Percentiles rank a stretch among this genome's conserved stretches.
These are phyloP conservation scores for Leccinum boreale DNA, from an alignment of 768 basidiomycete species.

Conservation along the genomic window DNA sequence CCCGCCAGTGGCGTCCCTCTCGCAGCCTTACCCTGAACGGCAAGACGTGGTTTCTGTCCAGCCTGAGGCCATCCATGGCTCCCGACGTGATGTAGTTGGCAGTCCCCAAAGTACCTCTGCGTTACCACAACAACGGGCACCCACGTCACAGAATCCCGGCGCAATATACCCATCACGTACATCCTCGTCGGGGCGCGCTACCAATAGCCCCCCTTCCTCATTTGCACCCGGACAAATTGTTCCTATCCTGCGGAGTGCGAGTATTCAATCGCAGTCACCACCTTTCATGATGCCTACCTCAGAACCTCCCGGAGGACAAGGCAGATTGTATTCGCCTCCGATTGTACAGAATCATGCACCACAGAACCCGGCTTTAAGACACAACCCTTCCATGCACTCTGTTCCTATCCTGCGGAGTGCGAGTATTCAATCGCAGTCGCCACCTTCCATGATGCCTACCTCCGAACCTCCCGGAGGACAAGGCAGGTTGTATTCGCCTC, in stretches of 20 bases:
- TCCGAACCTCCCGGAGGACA: slow-evolving; percentile 22
- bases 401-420: slow-evolving; percentile 39
- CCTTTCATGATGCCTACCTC: slow-evolving; percentile 21
- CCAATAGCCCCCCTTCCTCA: slow-evolving; percentile 29
- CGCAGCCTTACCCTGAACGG: slow-evolving; percentile 5
- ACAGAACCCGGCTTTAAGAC: slow-evolving; percentile 16
- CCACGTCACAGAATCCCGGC: slow-evolving; percentile 19
- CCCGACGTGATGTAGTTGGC: slow-evolving; percentile 1
- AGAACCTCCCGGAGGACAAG: slow-evolving; percentile 20
- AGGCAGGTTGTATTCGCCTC: slow-evolving; percentile 15
- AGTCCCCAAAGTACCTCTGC: slow-evolving; percentile 2
- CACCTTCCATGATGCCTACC: slow-evolving; percentile 19
- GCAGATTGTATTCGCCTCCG: slow-evolving; percentile 15
- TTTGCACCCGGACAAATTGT: slow-evolving; percentile 36
- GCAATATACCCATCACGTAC: slow-evolving; percentile 20
- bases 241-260: slow-evolving; percentile 39
- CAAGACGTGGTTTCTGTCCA: not conserved
- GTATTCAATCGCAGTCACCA: slow-evolving; percentile 26
- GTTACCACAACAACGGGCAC: slow-evolving; percentile 13
- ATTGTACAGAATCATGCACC: slow-evolving; percentile 1
- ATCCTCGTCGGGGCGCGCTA: slow-evolving; percentile 20
- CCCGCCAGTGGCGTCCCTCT: slow-evolving; percentile 1
- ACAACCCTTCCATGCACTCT: slow-evolving; percentile 14
- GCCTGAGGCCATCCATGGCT: slow-evolving; percentile 3
- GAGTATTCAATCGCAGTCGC: slow-evolving; percentile 29